A percentile compares a stretch with the other conserved stretches of the same genome.
These are phyloP conservation scores for Deinandra increscens DNA, from an alignment of 129 eudicot genomes.

Conservation along the genomic window DNA sequence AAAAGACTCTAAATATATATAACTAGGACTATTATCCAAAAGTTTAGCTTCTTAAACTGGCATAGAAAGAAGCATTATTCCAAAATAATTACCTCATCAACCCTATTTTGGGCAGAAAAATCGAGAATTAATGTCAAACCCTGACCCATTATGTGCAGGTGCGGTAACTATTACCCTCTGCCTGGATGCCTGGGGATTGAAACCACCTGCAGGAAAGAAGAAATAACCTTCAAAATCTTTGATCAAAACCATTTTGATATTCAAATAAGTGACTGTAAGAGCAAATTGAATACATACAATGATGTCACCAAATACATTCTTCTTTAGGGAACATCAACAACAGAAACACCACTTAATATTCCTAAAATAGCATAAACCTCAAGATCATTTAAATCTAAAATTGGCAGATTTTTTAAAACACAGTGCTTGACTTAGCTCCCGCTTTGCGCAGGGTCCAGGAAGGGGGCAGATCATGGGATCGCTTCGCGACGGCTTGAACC, in stretches of 20 bases:
- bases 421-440: too few relatives aligned
- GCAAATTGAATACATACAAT: constrained; percentile 49
- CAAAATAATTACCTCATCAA: constrained; percentile 47
- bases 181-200: constrained; percentile 60
- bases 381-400: constrained; percentile 32
- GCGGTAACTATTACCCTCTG: constrained; percentile 68
- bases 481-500: too few relatives aligned
- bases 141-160: constrained; percentile 61
- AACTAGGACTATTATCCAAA: too few relatives aligned
- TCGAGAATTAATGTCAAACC: constrained; percentile 74
- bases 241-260: not conserved
- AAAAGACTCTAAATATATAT: not conserved
- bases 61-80: too few relatives aligned
- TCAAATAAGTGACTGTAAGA: constrained; percentile 10
- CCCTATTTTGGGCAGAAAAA: constrained; percentile 69
- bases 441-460: too few relatives aligned
- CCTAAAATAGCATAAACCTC: constrained; percentile 46
- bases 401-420: too few relatives aligned
- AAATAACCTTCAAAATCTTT: not conserved
- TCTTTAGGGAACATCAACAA: constrained; percentile 52
- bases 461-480: too few relatives aligned
- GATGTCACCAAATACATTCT: constrained; percentile 46
- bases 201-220: constrained; percentile 53
- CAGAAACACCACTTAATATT: constrained; percentile 50
- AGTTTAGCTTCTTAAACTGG: too few relatives aligned